phyloP scores from a whole-genome alignment of 495 filamentous ascomycete genomes.

The Pseudomonodictys pantanalensis region DNA sequence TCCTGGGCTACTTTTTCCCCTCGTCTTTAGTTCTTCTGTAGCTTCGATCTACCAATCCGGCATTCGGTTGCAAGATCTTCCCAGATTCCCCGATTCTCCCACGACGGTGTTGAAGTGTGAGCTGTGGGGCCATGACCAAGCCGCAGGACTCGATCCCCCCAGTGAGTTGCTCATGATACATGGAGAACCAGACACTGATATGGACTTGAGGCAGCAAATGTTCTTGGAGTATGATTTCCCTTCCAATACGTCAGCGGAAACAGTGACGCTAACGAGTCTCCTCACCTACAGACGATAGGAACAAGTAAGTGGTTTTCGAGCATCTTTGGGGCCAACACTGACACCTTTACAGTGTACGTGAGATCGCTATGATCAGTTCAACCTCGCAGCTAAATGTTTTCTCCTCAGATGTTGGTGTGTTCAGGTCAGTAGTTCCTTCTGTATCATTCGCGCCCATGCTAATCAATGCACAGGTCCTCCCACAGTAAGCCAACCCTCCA shows the following conservation, averaged over 20 bases:
- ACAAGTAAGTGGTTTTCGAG: conserved; percentile 38
- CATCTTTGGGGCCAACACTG: conserved; percentile 2
- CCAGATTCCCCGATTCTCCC: no score
- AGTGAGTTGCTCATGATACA: background rate
- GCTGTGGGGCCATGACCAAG: background rate
- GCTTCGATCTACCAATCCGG: no score
- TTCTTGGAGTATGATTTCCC: conserved; percentile 45
- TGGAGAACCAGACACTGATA: background rate
- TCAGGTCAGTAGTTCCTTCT: conserved; percentile 40
- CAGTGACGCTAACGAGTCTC: conserved; percentile 4
- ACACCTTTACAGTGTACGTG: conserved; percentile 34
- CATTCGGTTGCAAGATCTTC: no score
- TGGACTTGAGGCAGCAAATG: conserved; percentile 45
- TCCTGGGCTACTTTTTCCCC: background rate
- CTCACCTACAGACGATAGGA: conserved; percentile 43
- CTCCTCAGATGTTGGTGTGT: conserved; percentile 47
- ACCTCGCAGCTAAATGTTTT: background rate
- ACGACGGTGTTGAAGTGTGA: background rate
- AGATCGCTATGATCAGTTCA: conserved; percentile 15
- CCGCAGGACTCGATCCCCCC: conserved; percentile 30
- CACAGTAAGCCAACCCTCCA: conserved; percentile 36
- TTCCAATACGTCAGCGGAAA: background rate
- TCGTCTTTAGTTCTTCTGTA: background rate
- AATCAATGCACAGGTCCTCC: conserved; percentile 38
- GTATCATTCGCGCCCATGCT: background rate